Evolutionary conservation across 1,139 yeast species (phyloP).

Genomic region (Candida sp.): DNA sequence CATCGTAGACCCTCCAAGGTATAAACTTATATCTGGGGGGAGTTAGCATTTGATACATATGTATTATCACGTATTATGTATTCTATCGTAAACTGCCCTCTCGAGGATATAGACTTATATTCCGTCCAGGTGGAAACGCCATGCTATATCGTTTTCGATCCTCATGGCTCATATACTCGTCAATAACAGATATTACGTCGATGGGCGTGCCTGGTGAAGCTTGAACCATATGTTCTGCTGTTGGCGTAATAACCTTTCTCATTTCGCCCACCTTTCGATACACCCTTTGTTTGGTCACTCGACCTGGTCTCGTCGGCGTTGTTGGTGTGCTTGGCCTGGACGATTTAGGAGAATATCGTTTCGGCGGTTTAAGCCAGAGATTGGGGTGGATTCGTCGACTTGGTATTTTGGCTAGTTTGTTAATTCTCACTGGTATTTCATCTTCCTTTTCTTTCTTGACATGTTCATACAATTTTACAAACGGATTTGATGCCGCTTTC

Average conservation of each 20-base stretch:
- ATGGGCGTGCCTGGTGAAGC: background rate
- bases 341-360: no score
- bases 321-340: no score
- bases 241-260: background rate
- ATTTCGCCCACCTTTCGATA: background rate
- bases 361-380: no score
- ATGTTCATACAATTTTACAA: background rate
- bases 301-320: background rate
- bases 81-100: background rate
- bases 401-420: no score
- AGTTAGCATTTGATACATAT: no score
- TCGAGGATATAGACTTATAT: background rate
- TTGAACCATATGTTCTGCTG: no score
- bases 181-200: slow-evolving; percentile 1
- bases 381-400: no score
- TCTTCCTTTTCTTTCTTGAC: background rate
- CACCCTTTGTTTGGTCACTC: background rate
- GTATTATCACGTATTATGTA: no score
- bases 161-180: slow-evolving; percentile 1
- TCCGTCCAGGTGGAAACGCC: background rate
- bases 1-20: no score
- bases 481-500: background rate
- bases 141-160: background rate
- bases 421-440: background rate
- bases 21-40: no score